These are phyloP conservation scores for Dictyostelium capitatum DNA, from an alignment of 78 protist genomes.

Conservation along the genomic window DNA sequence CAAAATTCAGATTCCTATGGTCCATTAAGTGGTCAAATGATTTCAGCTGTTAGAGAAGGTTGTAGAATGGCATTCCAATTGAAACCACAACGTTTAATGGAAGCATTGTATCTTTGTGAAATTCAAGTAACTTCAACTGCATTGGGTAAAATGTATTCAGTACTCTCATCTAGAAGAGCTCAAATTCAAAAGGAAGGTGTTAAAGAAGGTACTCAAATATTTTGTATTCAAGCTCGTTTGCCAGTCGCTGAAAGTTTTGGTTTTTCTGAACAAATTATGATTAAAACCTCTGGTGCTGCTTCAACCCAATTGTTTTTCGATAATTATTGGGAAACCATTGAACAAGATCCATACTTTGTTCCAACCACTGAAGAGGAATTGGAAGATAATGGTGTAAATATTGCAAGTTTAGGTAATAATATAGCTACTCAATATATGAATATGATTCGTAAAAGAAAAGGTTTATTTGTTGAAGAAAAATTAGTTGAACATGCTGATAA, in stretches of 20 bases:
- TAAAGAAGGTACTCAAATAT: conserved; percentile 92
- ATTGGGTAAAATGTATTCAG: conserved; percentile 95
- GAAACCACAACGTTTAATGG: conserved; percentile 88
- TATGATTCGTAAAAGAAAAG: conserved; percentile 90
- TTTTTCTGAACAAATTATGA: conserved; percentile 90
- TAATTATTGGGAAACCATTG: conserved; percentile 86
- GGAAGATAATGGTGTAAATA: conserved; percentile 94
- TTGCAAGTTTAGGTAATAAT: conserved; percentile 86
- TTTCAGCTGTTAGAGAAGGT: conserved; percentile 89
- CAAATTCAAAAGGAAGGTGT: conserved; percentile 89
- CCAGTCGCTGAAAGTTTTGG: conserved; percentile 97
- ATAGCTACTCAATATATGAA: conserved; percentile 91
- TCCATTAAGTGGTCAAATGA: conserved; percentile 91
- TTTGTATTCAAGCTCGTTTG: conserved; percentile 88
- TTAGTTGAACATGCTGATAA: conserved; percentile 96
- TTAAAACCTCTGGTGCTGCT: conserved; percentile 95
- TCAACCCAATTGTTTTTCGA: conserved; percentile 92
- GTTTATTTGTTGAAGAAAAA: conserved; percentile 94
- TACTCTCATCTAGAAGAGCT: conserved; percentile 91
- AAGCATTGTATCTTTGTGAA: conserved; percentile 93
- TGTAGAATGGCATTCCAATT: conserved; percentile 83
- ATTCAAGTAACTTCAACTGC: conserved; percentile 82
- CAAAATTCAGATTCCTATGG: conserved; percentile 42
- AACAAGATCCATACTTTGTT: conserved; percentile 93
- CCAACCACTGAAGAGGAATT: conserved; percentile 96